Base-by-base conservation (phyloP, 2,329 filamentous ascomycete genomes). In the Fusarium incarnatum region DNA sequence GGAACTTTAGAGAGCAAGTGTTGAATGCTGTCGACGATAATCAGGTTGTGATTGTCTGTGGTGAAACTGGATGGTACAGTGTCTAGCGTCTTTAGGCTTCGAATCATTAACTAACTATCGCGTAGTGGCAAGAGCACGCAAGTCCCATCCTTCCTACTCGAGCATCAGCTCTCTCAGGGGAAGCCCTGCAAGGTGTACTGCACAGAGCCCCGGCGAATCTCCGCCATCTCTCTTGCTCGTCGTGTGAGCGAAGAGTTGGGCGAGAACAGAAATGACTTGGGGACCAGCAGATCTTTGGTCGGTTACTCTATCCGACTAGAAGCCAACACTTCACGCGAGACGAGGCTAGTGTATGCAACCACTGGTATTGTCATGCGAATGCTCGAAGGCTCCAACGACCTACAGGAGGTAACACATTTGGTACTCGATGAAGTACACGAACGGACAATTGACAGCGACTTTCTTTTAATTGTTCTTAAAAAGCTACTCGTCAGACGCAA, bases 371-470 rank as follows among this genome's bases (percentile, higher is more conserved):
- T 99, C n/a, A 93, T 99, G 85, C 90, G 96, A 28, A 98, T 99
- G 95, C 85, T 99, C 16, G 96, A 99, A 79, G 91, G 91, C 11
- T 92, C 93, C 0, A 92, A 94, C 69, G 92, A 97, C 59, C 87
- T 99, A 45, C 88, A 89, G 60, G 95, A 98, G 69, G 91, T 99
- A 55, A 97, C 95, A 1, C 96, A 98, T 81, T 83, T 99, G 64
- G 90, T 99, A 47, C 89, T 99, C n/a, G 96, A 99, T 76, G 96
- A 99, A 80, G 95, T 98, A 4, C 96, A 99, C 77, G 96, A 99
- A 79, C 90, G 95, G 67, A 93, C 94, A 15, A 98, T 99, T 73
- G 96, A 99, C 77, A 97, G 94, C 60, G 96, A 99, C 78, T 98
- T 99, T 78, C 84, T 99, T 34, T 86, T 99, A 18, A 96, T 99